Base-by-base conservation (phyloP, 1,284 basidiomycete species). In the Earliella scabrosa region DNA sequence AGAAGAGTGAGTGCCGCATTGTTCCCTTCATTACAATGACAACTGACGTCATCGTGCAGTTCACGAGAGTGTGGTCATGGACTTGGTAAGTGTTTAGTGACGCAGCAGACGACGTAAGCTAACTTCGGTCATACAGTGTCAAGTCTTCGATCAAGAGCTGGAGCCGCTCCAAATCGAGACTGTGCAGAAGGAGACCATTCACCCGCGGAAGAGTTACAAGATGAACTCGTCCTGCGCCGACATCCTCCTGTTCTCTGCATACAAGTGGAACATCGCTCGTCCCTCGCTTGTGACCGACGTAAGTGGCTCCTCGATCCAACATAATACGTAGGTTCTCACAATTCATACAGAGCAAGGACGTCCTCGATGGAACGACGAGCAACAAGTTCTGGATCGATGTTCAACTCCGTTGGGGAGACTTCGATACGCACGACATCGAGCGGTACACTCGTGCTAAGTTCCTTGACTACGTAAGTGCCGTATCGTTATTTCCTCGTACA, bases 361-460 rank as follows among this genome's bases (percentile, higher is more conserved):
- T 95, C 32, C 82, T 98, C 56, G 97, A 99, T 70, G 97, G 97
- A 32, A 97, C 96, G 0, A 98, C 95, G 0, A 94, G 91, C 72
- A 96, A 95, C 83, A 99, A 99, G 79, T 99, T 92, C 82, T 99
- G 97, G 97, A 88, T 99, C 55, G 97, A 99, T 71, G 91, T 99
- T 29, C 94, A 99, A 73, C 83, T 99, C 54, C 87, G 97, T 66
- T 99, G 97, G 97, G 97, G 97, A 68, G 97, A 99, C 76, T 99
- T 98, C 69, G 97, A 99, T 73, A 96, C 94, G 20, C 97, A 99
- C 75, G 96, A 98, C 73, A 96, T 97, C 58, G 95, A 98, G 73
- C 90, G 96, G 35, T 98, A 98, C 75, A 95, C 95, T 23, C 92
- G 96, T 63, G 95, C 97, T 60, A 98, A 98, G 77, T 99, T 98